Evolutionary conservation across 2,329 filamentous ascomycete genomes (phyloP), one percentile per base, ranked within the genome.

Genomic region (Calonectria ilicicola): DNA sequence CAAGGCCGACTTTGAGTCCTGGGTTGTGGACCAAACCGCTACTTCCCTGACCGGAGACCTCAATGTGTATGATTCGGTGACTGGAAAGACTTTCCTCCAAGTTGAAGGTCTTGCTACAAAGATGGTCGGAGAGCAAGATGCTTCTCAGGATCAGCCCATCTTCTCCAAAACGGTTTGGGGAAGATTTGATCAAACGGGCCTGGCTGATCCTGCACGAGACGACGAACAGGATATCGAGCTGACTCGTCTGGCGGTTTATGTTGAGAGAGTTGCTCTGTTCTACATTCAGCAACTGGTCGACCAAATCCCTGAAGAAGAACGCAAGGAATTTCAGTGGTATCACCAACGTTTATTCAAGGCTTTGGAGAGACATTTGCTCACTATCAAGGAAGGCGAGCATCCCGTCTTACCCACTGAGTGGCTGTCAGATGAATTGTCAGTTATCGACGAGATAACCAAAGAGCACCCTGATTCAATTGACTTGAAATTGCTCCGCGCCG

Each of bases 81-180:
- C 71, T 17, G 62, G 63, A 46, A 51, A 71, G 69, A 71, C 69
- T 7, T 71, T 71, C 46, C 53, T 71, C 2, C 69, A 71, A 38
- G 69, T 71, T 12, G 69, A 71, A 29, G 69, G 69, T 19, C 69
- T 71, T 38, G 69, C 62, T 17, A 71, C 69, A 0, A 71, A 63
- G n/a, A 67, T 66, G 64, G 53, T 71, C 2, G 69, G 69, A 3
- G 71, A 69, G 32, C 71, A 69, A 29, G 71, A 70, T 49, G 71
- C 71, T 10, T 65, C 58, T 19, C 67, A 69, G 19, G 71, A 73
- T 23, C 71, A 69, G 23, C 71, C 67, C 8, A 69, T 73, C 21
- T 73, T 73, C 49, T 69, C 67, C 19, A 70, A 73, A 53, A 73
- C 71, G 1, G 23, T 73, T 21, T 73, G 71, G 71, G 71, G 67